Base-by-base conservation (phyloP, 805 yeast species). In the Lipomyces sp. region DNA sequence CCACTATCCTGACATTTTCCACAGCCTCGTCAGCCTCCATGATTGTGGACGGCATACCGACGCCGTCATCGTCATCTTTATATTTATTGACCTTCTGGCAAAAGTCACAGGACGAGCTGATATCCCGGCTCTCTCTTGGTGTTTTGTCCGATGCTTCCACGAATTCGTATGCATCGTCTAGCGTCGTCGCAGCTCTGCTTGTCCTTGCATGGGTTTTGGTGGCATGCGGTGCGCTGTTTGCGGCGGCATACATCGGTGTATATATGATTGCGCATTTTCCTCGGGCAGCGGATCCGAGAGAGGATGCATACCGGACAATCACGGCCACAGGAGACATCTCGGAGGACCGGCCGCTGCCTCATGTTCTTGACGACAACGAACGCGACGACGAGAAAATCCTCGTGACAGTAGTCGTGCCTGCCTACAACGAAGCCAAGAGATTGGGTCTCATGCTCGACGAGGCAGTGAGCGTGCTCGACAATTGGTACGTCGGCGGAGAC, bases 361-460 rank as follows among this genome's bases (percentile, higher is more conserved):
- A 34, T n/a, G 19, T 37, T 16, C 18, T 29, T n/a, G 47, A 43
- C 14, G 44, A 29, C n/a, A 8, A 14, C 16, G 34, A 21, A 10
- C 42, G 32, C 11, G 36, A 8, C 14, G 26, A 21, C 7, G 28
- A 24, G 14, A 11, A 39, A 21, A 16, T 85, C 22, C 76, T 77
- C 29, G 61, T 91, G 38, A 80, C 93, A 23, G 83, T 93, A 23
- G 89, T 93, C 5, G 79, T 93, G 4, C 98, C 98, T n/a, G 88
- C 96, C 65, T 93, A 78, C 64, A 93, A 93, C 64, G 98, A 93
- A 68, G 82, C 84, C 1, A 67, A 72, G 13, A 75, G 98, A 47
- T 75, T 93, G 53, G 76, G 78, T 29, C 65, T 69, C 35, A 86
- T 87, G 93, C 69, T 87, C 35, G 80, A 77, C 45, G 96, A 87